Evolutionary conservation across 108 stramenopile genomes (phyloP).

Genomic region (Nitzschia putrida): DNA sequence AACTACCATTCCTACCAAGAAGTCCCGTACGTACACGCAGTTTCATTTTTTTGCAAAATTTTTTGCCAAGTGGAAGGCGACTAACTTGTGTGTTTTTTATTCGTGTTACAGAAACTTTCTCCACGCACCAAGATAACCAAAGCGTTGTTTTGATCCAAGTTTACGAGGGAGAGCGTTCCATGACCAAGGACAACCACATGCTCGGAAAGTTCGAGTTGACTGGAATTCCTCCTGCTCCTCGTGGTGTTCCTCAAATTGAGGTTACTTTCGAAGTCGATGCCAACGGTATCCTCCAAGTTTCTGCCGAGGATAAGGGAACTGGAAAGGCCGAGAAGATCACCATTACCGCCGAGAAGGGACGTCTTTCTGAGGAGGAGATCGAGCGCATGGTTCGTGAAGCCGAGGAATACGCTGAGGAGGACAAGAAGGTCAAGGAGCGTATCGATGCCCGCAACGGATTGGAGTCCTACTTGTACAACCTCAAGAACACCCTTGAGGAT

Average conservation of each 20-base stretch:
- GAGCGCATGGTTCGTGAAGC: slow-evolving; percentile 96
- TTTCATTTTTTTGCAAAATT: slow-evolving; percentile 4
- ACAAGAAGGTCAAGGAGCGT: slow-evolving; percentile 85
- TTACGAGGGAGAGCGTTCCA: slow-evolving; percentile 94
- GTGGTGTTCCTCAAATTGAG: slow-evolving; percentile 92
- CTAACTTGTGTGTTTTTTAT: background rate
- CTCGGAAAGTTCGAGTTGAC: slow-evolving; percentile 91
- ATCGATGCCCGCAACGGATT: slow-evolving; percentile 94
- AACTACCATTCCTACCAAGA: slow-evolving; percentile 94
- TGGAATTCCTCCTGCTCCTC: slow-evolving; percentile 93
- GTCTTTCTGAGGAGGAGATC: slow-evolving; percentile 94
- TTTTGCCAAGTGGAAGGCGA: background rate
- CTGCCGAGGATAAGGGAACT: slow-evolving; percentile 89
- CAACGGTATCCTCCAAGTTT: slow-evolving; percentile 93
- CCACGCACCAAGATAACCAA: slow-evolving; percentile 95
- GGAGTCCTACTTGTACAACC: slow-evolving; percentile 95
- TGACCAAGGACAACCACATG: slow-evolving; percentile 89
- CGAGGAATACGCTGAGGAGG: slow-evolving; percentile 90
- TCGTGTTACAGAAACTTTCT: slow-evolving; percentile 73
- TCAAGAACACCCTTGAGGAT: slow-evolving; percentile 91
- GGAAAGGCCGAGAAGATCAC: slow-evolving; percentile 92
- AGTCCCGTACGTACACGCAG: slow-evolving; percentile 55
- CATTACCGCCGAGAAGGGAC: slow-evolving; percentile 95
- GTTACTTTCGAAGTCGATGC: slow-evolving; percentile 92
- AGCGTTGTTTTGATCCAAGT: slow-evolving; percentile 91